These are phyloP conservation scores for Mycena indigotica DNA, from an alignment of 768 basidiomycete genomes.

Conservation along the genomic window DNA sequence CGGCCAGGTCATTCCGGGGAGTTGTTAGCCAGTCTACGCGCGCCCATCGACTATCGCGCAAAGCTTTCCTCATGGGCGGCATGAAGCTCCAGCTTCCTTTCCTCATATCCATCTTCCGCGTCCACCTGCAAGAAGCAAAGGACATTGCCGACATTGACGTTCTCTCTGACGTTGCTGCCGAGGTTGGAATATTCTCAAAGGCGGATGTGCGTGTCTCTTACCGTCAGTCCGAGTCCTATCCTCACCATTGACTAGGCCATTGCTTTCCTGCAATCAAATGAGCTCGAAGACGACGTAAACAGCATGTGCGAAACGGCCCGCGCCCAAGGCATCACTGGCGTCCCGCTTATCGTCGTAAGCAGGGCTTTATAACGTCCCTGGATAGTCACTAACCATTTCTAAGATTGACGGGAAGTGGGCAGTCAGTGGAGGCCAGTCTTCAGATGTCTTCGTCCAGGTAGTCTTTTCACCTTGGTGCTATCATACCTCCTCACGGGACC, in stretches of 20 bases:
- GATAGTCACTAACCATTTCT: background rate
- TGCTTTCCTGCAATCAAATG: slow-evolving; percentile 65
- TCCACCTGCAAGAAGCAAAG: slow-evolving; percentile 63
- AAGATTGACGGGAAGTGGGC: slow-evolving; percentile 77
- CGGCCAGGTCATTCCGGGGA: slow-evolving; percentile 56
- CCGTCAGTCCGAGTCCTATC: background rate
- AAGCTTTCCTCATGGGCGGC: slow-evolving; percentile 66
- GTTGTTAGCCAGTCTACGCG: slow-evolving; percentile 64
- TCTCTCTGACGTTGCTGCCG: slow-evolving; percentile 61
- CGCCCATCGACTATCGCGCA: slow-evolving; percentile 72
- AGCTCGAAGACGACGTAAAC: slow-evolving; percentile 65
- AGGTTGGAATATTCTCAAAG: slow-evolving; percentile 56
- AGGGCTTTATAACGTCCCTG: too few species aligned
- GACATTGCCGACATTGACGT: slow-evolving; percentile 63
- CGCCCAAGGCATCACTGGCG: slow-evolving; percentile 70
- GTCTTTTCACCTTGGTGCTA: slow-evolving; percentile 21
- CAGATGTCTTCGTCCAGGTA: slow-evolving; percentile 72
- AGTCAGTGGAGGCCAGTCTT: slow-evolving; percentile 70
- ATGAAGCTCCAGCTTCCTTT: slow-evolving; percentile 59
- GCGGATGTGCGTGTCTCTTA: slow-evolving; percentile 48
- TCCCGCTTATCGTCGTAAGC: slow-evolving; percentile 67
- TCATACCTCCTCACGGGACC: background rate
- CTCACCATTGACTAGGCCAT: slow-evolving; percentile 48
- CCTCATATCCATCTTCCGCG: slow-evolving; percentile 62
- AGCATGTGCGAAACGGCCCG: slow-evolving; percentile 63